These are phyloP conservation scores for Scedosporium minutisporum DNA, from an alignment of 2,329 filamentous ascomycete species.

Conservation along the genomic window DNA sequence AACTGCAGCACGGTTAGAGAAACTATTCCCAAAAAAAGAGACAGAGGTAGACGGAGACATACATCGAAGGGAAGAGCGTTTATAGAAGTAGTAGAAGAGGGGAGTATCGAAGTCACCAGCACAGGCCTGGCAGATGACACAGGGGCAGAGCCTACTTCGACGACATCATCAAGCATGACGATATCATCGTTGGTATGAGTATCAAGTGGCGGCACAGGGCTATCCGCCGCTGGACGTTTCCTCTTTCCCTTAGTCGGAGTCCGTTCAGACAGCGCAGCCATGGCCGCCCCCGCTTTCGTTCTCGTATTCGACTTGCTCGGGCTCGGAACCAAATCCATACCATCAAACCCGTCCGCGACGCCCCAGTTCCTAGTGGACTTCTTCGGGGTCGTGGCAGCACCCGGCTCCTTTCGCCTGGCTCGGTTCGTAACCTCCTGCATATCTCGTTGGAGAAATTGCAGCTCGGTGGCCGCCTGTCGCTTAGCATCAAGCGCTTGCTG, in stretches of 20 bases:
- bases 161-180: conserved; percentile 21
- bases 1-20: conserved; percentile 30
- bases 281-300: background rate
- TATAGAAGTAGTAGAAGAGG: background rate
- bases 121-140: background rate
- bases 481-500: conserved; percentile 57
- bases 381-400: conserved; percentile 46
- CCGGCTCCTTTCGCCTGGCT: conserved; percentile 35
- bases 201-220: conserved; percentile 54
- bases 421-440: conserved; percentile 48
- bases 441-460: conserved; percentile 65
- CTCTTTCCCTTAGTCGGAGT: conserved; percentile 62
- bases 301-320: conserved; percentile 41
- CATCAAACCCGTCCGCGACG: conserved; percentile 69
- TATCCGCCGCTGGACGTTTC: conserved; percentile 56
- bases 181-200: conserved; percentile 23
- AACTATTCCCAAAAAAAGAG: background rate
- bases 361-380: conserved; percentile 45
- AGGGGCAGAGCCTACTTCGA: background rate
- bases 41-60: conserved; percentile 12
- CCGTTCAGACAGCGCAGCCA: conserved; percentile 33
- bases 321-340: conserved; percentile 46
- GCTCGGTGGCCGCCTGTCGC: conserved; percentile 56
- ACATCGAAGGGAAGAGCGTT: conserved; percentile 33
- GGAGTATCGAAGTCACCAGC: conserved; percentile 2